Evolutionary conservation across 768 basidiomycete genomes (phyloP), one percentile per base, ranked within the genome.

Genomic region (Hericium erinaceus): DNA sequence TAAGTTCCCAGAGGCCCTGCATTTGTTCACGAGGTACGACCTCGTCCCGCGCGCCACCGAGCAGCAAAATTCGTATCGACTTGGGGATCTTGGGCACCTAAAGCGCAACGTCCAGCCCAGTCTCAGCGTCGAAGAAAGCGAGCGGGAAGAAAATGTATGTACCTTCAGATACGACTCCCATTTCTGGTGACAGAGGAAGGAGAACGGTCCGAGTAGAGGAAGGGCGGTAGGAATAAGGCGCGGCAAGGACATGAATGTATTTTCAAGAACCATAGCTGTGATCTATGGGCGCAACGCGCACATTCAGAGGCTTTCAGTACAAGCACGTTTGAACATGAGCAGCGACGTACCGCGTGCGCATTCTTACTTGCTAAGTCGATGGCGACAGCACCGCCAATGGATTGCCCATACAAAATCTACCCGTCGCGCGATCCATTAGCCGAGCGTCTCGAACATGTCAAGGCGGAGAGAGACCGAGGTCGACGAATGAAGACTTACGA

Each of bases 321-420:
- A 33, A 33, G 55, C n/a, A 56, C 12, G 49, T 7, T 41, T 39
- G 24, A 33, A 41, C 60, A 5, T 28, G n/a, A 22, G 1, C 33
- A 10, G 33, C 20, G 37, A 68, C 72, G 39, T 58, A 87, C 90
- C 65, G 85, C 80, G 18, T 79, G 70, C 0, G 87, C 80, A 67
- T 94, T 95, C 28, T 79, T 77, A 60, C 85, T 85, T 0, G 90
- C 89, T 18, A 95, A 84, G 70, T 94, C 87, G 50, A 98, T 88
- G 12, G 89, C 80, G 4, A 98, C 94, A 0, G 94, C 95, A 37
- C 95, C 95, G 15, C 95, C 95, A 41, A 97, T 92, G 10, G 84
- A 89, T 67, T 91, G 88, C 1, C 92, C 89, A 62, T 89, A 93
- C 0, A 92, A 68, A 55, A 92, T 76, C 87, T 87, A 20, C n/a